Conservation (phyloP, 768 basidiomycete species). For the Fomitopsis serialis region DNA sequence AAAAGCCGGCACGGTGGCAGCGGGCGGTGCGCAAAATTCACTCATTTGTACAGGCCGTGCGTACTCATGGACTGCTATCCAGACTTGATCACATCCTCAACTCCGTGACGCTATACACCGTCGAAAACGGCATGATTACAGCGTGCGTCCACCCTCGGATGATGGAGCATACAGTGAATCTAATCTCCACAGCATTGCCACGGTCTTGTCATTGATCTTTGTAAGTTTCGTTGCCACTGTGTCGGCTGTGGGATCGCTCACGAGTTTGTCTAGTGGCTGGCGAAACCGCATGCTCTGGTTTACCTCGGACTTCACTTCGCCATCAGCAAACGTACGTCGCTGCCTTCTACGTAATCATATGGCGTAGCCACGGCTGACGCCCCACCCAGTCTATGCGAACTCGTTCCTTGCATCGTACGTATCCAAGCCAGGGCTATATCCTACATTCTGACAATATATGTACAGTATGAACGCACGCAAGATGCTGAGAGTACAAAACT, state of each 20-base stretch:
- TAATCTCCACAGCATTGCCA: constrained; percentile 12
- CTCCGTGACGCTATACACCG: constrained; percentile 21
- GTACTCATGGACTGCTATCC: neutral
- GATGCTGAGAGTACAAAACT: constrained; percentile 10
- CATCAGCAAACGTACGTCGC: constrained; percentile 23
- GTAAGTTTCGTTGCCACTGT: constrained; percentile 11
- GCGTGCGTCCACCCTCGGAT: constrained; percentile 11
- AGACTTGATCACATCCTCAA: constrained; percentile 23
- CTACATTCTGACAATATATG: neutral
- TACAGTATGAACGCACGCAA: constrained; percentile 21
- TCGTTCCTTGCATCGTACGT: constrained; percentile 24
- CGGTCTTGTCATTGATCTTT: constrained; percentile 20
- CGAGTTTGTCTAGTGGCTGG: constrained; percentile 19
- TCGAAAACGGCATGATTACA: constrained; percentile 23
- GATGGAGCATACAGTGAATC: neutral
- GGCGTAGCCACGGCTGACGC: neutral
- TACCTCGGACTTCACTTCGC: constrained; percentile 25
- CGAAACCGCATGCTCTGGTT: constrained; percentile 19
- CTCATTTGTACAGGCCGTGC: neutral
- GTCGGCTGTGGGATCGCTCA: neutral
- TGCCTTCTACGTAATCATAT: neutral
- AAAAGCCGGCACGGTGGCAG: constrained; percentile 17
- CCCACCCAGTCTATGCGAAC: constrained; percentile 22
- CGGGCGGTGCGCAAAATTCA: constrained; percentile 15
- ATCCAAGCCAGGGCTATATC: no score